Base-by-base conservation (phyloP, 164 flowering plant species). In the Tetrastigma voinierianum region DNA sequence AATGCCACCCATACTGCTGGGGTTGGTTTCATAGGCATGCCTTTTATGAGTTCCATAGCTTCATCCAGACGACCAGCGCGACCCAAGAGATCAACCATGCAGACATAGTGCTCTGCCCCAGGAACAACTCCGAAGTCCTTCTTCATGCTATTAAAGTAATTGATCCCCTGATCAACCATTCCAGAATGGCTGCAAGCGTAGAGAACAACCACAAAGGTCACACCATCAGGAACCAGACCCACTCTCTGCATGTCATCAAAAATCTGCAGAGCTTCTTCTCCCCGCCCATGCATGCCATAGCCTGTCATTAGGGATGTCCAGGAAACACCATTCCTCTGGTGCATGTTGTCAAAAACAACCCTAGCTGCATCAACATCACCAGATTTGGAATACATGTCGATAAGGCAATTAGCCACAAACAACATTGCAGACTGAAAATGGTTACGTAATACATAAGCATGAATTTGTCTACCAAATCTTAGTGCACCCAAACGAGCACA, bases 101-200 rank as follows among this genome's bases (percentile, higher is more conserved):
- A 88, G 51, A 88, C 86, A 63, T 84, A 90, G 63, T 90, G 97
- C 61, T 91, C 90, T 10, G 64, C 81, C n/a, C 77, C 82, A 14
- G 88, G 82, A 51, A 58, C 69, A 59, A 90, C 84, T 14, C 87
- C 86, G 68, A 72, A 90, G 19, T 81, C 85, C 52, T 43, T 73
- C 16, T 25, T 62, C 97, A 91, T 91, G 63, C 63, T 62, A 40
- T 81, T 53, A 51, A 91, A 90, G 65, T 74, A 84, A 20, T 73
- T 45, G 5, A 83, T 70, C 53, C 94, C 97, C 51, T 61, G 65
- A 61, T 83, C 88, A 20, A 84, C 77, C 85, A 90, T 69, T 17
- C 96, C 97, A 8, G 88, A 78, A 71, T 91, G 97, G 69, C 96
- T 91, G 72, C 96, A 91, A 40, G 96, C 90, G 81, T 91, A 87